A percentile compares a stretch with the other conserved stretches of the same genome.
Conservation (phyloP, 108 stramenopile genomes). For the Fragilaria crotonensis region DNA sequence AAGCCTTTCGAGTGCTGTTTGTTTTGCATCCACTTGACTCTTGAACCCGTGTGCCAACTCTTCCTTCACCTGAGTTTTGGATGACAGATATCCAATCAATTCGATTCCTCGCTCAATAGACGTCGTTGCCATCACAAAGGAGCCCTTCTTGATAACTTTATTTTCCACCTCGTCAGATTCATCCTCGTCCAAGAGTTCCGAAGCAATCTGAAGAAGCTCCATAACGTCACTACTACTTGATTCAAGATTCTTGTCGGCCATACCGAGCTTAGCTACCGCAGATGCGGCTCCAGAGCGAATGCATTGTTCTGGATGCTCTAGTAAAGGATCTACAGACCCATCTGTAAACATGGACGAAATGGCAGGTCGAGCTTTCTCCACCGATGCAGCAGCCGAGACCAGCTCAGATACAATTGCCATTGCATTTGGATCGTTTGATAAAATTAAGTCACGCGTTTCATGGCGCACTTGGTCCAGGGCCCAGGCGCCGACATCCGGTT, state of each 20-base stretch:
- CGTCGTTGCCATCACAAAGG: slow-evolving; percentile 13
- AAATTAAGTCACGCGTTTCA: slow-evolving; percentile 22
- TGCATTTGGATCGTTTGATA: slow-evolving; percentile 54
- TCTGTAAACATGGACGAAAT: slow-evolving; percentile 44
- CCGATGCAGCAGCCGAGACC: slow-evolving; percentile 63
- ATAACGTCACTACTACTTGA: slow-evolving; percentile 65
- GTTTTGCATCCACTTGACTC: slow-evolving; percentile 17
- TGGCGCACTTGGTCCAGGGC: slow-evolving; percentile 27
- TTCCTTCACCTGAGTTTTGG: slow-evolving; percentile 86
- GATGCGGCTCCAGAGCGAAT: slow-evolving; percentile 80
- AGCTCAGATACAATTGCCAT: slow-evolving; percentile 80
- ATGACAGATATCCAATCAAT: slow-evolving; percentile 79
- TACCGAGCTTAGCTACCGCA: slow-evolving; percentile 76
- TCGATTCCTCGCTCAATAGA: slow-evolving; percentile 89
- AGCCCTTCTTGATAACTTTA: background rate
- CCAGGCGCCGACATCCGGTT: slow-evolving; percentile 65
- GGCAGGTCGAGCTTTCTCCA: slow-evolving; percentile 49
- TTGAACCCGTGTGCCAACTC: slow-evolving; percentile 84
- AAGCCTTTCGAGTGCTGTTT: slow-evolving; percentile 60
- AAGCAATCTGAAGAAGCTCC: slow-evolving; percentile 65
- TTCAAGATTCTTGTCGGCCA: slow-evolving; percentile 49
- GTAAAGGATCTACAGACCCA: slow-evolving; percentile 45
- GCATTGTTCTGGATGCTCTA: slow-evolving; percentile 51
- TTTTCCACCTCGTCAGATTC: slow-evolving; percentile 5
- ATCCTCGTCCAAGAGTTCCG: slow-evolving; percentile 61